Conservation (phyloP, 2,329 filamentous ascomycete genomes). For the Aspergillus fumigatus region DNA sequence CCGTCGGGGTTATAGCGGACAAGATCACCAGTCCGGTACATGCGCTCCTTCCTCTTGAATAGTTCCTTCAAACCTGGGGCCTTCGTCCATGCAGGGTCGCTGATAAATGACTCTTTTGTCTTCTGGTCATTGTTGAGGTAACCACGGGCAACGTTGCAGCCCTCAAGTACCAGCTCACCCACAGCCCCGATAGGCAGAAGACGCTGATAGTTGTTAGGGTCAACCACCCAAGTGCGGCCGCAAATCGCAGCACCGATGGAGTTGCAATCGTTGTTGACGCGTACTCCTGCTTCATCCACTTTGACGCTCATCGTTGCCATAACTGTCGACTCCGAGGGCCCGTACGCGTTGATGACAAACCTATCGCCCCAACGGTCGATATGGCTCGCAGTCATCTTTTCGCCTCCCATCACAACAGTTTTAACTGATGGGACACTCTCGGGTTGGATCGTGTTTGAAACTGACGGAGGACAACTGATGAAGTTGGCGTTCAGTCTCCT, state of each 20-base stretch:
- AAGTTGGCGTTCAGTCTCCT: conserved; percentile 49
- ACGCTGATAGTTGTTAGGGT: conserved; percentile 32
- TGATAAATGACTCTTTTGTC: conserved; percentile 32
- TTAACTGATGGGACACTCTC: conserved; percentile 42
- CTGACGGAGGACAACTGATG: conserved; percentile 55
- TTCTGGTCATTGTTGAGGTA: conserved; percentile 39
- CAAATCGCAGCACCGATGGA: conserved; percentile 34
- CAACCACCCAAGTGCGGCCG: conserved; percentile 37
- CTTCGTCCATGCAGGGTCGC: conserved; percentile 29
- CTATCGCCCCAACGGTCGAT: conserved; percentile 42
- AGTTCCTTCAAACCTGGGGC: conserved; percentile 16
- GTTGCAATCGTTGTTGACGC: conserved; percentile 24
- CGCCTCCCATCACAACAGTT: conserved; percentile 42
- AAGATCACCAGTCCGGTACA: conserved; percentile 38
- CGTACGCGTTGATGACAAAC: conserved; percentile 44
- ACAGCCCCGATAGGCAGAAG: conserved; percentile 43
- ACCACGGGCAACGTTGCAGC: conserved; percentile 42
- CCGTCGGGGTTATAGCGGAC: conserved; percentile 34
- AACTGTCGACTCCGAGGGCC: conserved; percentile 39
- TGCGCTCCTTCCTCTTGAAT: conserved; percentile 24
- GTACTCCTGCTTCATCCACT: conserved; percentile 25
- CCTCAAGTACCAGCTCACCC: conserved; percentile 46
- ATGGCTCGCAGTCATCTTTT: conserved; percentile 40
- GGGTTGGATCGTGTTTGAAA: conserved; percentile 48
- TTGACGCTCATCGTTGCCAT: conserved; percentile 31